A percentile compares a stretch with the other conserved stretches of the same genome.
Evolutionary conservation across 202 grass and related monocot genomes (phyloP).

Genomic region (Saccharum hybrid): DNA sequence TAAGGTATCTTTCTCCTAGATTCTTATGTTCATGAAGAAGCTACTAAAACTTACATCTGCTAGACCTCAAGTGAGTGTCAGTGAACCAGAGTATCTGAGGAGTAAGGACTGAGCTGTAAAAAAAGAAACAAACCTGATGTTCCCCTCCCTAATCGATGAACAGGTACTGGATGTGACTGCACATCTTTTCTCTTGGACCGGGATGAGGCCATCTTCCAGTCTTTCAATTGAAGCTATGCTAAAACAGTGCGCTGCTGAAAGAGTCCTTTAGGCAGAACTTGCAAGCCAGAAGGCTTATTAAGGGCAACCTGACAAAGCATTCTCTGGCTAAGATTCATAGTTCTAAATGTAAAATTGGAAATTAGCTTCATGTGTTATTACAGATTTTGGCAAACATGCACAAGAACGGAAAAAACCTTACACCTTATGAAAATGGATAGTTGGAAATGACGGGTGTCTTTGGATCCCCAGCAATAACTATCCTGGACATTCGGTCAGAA

Average conservation of each 20-base stretch:
- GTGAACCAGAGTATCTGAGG: neutral
- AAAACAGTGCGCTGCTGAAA: constrained; percentile 94
- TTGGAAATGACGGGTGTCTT: neutral
- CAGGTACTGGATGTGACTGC: constrained; percentile 74
- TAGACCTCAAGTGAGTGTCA: constrained; percentile 24
- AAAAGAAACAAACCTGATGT: constrained; percentile 80
- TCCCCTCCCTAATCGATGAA: constrained; percentile 91
- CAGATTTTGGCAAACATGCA: constrained; percentile 20
- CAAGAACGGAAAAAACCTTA: neutral
- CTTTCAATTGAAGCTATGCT: constrained; percentile 75
- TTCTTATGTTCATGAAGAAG: constrained; percentile 17
- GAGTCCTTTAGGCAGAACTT: constrained; percentile 92
- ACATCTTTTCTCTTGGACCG: constrained; percentile 45
- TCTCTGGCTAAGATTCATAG: neutral
- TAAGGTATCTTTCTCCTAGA: constrained; percentile 4
- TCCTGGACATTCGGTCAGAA: neutral
- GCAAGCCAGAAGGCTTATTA: constrained; percentile 91
- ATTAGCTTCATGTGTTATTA: neutral
- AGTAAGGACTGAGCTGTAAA: constrained; percentile 23
- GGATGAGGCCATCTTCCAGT: constrained; percentile 60
- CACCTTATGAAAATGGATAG: constrained; percentile 3
- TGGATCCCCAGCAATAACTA: neutral
- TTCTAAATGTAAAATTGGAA: constrained; percentile 6
- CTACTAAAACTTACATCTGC: neutral
- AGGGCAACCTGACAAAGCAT: constrained; percentile 67